Percentiles rank a stretch among this genome's conserved stretches.
Evolutionary conservation across 495 filamentous ascomycete genomes (phyloP).

Genomic region (Penicillium atrosanguineum): DNA sequence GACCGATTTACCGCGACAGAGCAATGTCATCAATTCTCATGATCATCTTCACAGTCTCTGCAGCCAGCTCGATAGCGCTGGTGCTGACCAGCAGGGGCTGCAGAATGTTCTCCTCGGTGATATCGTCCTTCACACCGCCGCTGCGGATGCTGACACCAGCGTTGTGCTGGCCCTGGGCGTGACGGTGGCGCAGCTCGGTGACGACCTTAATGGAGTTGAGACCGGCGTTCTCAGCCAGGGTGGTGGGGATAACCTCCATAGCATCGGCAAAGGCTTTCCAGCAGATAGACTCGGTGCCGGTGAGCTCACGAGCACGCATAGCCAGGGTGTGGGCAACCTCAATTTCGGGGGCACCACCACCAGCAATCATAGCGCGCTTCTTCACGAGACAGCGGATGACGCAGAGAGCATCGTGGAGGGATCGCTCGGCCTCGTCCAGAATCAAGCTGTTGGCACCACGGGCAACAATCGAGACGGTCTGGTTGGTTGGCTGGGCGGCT

Average conservation of each 20-base stretch:
- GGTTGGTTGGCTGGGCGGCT: conserved; percentile 50
- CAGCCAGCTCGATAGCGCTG: conserved; percentile 92
- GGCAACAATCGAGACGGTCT: conserved; percentile 90
- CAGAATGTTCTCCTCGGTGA: conserved; percentile 94
- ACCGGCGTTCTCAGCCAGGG: conserved; percentile 94
- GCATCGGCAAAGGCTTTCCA: conserved; percentile 98
- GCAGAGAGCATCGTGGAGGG: conserved; percentile 93
- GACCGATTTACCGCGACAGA: conserved; percentile 52
- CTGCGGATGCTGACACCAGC: conserved; percentile 96
- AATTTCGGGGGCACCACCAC: conserved; percentile 93
- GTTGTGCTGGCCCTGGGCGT: conserved; percentile 91
- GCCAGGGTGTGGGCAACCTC: conserved; percentile 82
- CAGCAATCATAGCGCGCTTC: conserved; percentile 96
- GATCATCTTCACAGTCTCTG: conserved; percentile 98
- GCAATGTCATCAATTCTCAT: conserved; percentile 96
- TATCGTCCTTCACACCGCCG: conserved; percentile 91
- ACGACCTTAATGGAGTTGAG: conserved; percentile 98
- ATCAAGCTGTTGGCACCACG: conserved; percentile 93
- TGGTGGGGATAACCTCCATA: conserved; percentile 95
- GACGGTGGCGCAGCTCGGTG: conserved; percentile 90
- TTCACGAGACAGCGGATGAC: conserved; percentile 97
- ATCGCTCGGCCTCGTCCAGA: conserved; percentile 94
- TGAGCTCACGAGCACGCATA: conserved; percentile 75
- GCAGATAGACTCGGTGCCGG: conserved; percentile 93
- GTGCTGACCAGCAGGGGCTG: conserved; percentile 96